A percentile compares a stretch with the other conserved stretches of the same genome.
These are phyloP conservation scores for Backusella australiensis DNA, from an alignment of 192 early-diverging fungal species.

Conservation along the genomic window DNA sequence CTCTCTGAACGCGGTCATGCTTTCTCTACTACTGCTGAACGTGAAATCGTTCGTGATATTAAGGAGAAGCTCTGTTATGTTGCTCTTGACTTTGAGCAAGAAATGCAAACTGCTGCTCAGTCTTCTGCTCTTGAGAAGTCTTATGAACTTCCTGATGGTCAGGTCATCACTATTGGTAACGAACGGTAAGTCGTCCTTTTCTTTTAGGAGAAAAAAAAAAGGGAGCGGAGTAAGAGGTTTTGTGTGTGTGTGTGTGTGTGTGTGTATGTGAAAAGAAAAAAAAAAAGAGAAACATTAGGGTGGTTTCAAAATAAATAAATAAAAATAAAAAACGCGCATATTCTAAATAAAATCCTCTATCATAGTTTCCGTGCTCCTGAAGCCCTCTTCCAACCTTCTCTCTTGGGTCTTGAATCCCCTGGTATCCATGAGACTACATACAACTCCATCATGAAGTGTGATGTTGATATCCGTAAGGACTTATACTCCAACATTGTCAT, in stretches of 20 bases:
- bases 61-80: conserved; percentile 99
- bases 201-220: neutral
- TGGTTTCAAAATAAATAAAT: neutral
- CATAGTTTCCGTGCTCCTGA: conserved; percentile 88
- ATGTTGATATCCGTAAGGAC: conserved; percentile 93
- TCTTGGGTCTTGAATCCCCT: conserved; percentile 82
- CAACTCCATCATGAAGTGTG: conserved; percentile 96
- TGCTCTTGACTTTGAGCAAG: conserved; percentile 96
- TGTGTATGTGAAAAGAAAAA: neutral
- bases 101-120: conserved; percentile 90
- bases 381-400: conserved; percentile 94
- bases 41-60: conserved; percentile 98
- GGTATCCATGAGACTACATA: conserved; percentile 97
- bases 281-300: neutral
- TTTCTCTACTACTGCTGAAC: conserved; percentile 92
- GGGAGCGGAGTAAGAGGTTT: neutral
- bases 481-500: conserved; percentile 96
- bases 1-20: conserved; percentile 96
- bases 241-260: neutral
- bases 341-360: neutral
- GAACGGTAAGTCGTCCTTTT: conserved; percentile 53
- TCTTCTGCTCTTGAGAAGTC: conserved; percentile 94
- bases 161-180: conserved; percentile 96
- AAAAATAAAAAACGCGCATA: neutral
- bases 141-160: conserved; percentile 97